A percentile compares a stretch with the other conserved stretches of the same genome.
Evolutionary conservation across 2,329 filamentous ascomycete genomes (phyloP).

Genomic region (Nannizziopsis barbatae): DNA sequence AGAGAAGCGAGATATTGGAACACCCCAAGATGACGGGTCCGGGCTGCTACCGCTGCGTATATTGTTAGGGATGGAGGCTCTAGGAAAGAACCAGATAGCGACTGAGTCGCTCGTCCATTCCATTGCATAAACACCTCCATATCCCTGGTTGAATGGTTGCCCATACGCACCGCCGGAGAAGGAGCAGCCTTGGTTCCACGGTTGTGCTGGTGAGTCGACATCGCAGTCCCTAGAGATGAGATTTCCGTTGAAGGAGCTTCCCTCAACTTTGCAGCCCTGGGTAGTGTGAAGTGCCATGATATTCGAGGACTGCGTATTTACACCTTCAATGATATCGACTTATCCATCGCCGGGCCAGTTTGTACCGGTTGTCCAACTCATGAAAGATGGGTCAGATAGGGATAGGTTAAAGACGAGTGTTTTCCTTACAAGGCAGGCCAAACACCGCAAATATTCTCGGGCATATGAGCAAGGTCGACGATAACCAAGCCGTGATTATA

Average conservation of each 20-base stretch:
- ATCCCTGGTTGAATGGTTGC: constrained; percentile 40
- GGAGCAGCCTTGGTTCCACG: constrained; percentile 32
- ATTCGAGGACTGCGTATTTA: constrained; percentile 35
- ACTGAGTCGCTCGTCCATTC: constrained; percentile 38
- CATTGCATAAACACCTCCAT: constrained; percentile 41
- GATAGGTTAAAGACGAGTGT: background rate
- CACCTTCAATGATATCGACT: constrained; percentile 44
- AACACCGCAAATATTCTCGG: constrained; percentile 36
- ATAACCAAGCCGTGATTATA: constrained; percentile 39
- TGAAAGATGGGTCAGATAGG: background rate
- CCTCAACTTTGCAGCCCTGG: constrained; percentile 32
- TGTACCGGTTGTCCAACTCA: constrained; percentile 30
- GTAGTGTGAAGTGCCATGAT: constrained; percentile 41
- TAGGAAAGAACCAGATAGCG: constrained; percentile 42
- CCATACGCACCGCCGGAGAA: constrained; percentile 39
- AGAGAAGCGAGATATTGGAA: constrained; percentile 35
- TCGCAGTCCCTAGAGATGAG: constrained; percentile 41
- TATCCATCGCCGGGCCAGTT: constrained; percentile 36
- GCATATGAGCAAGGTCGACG: constrained; percentile 40
- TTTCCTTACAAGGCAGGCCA: constrained; percentile 37
- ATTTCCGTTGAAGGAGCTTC: constrained; percentile 40
- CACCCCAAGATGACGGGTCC: constrained; percentile 36
- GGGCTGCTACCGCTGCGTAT: constrained; percentile 32
- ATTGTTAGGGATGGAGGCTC: constrained; percentile 35
- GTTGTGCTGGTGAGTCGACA: constrained; percentile 30